Percentiles rank a stretch among this genome's conserved stretches.
Evolutionary conservation across 2,329 filamentous ascomycete species (phyloP).

Genomic region (Verticillium alfalfae): DNA sequence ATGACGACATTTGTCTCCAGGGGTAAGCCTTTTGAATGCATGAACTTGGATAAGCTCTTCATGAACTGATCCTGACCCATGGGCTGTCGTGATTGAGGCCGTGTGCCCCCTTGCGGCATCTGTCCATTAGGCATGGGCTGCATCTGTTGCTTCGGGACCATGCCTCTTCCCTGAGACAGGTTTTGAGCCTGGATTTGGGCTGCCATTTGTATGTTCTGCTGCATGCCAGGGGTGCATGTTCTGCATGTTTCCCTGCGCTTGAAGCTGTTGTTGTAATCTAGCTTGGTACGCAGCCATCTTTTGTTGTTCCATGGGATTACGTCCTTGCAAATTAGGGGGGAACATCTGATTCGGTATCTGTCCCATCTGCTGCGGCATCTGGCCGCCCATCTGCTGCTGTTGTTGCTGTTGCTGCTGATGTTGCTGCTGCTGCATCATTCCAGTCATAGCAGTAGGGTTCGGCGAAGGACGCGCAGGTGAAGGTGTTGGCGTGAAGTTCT

Average conservation of each 20-base stretch:
- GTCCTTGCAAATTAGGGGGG: constrained; percentile 27
- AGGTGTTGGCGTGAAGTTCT: constrained; percentile 52
- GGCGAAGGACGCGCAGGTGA: constrained; percentile 52
- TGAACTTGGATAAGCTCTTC: constrained; percentile 71
- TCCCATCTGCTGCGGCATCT: constrained; percentile 38
- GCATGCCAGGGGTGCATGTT: constrained; percentile 16
- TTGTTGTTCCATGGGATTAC: constrained; percentile 62
- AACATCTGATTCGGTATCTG: constrained; percentile 26
- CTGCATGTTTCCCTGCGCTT: constrained; percentile 48
- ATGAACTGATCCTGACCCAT: constrained; percentile 64
- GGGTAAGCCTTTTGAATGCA: constrained; percentile 65
- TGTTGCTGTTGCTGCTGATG: constrained; percentile 19
- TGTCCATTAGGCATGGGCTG: constrained; percentile 52
- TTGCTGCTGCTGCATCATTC: constrained; percentile 49
- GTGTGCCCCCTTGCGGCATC: constrained; percentile 43
- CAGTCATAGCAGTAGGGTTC: constrained; percentile 46
- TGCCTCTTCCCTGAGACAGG: constrained; percentile 35
- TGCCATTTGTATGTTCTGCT: constrained; percentile 39
- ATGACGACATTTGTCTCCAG: constrained; percentile 72
- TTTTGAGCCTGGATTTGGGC: constrained; percentile 21
- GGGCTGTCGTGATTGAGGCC: constrained; percentile 42
- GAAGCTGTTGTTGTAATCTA: constrained; percentile 72
- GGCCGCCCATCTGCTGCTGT: not conserved
- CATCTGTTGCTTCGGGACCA: constrained; percentile 49
- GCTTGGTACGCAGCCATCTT: constrained; percentile 76